These are phyloP conservation scores for Westerdykella aurantiaca DNA, from an alignment of 2,329 filamentous ascomycete genomes.

Conservation along the genomic window DNA sequence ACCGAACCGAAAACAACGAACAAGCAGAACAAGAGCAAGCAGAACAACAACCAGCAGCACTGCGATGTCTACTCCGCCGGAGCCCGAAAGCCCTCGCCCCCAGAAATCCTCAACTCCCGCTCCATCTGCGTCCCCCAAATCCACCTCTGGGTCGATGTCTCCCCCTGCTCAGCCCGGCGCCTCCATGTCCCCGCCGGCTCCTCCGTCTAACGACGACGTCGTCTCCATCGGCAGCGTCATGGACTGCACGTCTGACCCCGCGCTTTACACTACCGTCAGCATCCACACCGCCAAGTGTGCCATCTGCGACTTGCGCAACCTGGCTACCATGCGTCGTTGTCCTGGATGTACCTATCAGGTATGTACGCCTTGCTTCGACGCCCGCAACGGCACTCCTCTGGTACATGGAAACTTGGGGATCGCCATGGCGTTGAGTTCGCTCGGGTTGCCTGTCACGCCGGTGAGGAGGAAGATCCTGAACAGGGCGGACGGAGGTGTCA, in stretches of 20 bases:
- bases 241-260: slow-evolving; percentile 16
- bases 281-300: slow-evolving; percentile 37
- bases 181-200: too few species aligned
- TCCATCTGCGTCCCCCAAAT: too few species aligned
- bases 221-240: background rate
- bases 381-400: slow-evolving; percentile 10
- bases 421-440: background rate
- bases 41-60: too few species aligned
- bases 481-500: background rate
- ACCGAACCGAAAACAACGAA: too few species aligned
- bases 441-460: slow-evolving; percentile 1
- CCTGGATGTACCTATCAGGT: slow-evolving; percentile 32
- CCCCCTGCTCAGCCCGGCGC: too few species aligned
- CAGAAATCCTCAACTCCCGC: too few species aligned
- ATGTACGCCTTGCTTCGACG: slow-evolving; percentile 24
- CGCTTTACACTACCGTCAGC: slow-evolving; percentile 16
- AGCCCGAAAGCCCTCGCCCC: too few species aligned
- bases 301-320: slow-evolving; percentile 31
- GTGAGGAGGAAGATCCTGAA: background rate
- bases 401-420: slow-evolving; percentile 20
- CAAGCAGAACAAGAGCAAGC: too few species aligned
- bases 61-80: too few species aligned
- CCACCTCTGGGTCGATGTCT: too few species aligned
- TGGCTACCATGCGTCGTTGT: slow-evolving; percentile 27
- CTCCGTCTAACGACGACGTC: too few species aligned